Base-by-base conservation (phyloP, 176 grass and related monocot genomes). In the Rhipidocladum racemiflorum region DNA sequence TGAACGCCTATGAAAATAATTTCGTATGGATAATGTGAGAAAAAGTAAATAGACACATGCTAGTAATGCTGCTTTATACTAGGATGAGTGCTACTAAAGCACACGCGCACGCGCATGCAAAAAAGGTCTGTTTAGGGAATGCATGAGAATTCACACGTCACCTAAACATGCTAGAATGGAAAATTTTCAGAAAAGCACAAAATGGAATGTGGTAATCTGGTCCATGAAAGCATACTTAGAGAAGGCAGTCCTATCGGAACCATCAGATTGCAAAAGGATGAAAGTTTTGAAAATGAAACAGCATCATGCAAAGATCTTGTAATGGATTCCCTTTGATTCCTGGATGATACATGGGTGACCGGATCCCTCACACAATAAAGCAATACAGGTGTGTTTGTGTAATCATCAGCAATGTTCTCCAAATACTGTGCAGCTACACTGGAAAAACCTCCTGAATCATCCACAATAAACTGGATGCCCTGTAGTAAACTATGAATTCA, bases 351-450 rank as follows among this genome's bases (percentile, higher is more conserved):
- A 90, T 90, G 63, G 65, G 87, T 74, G 61, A 62, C 25, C 73
- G 89, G 86, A 88, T 91, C 87, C 85, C 92, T 91, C 40, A 74
- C 92, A 90, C 85, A 68, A 68, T 93, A 95, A 50, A 99, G 76
- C 81, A 99, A 80, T 51, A 99, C 89, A 72, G 87, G 96, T 65
- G 75, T 80, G 70, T 93, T 95, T 83, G 96, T 80, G 64, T 99
- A 99, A 81, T 99, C 92, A 94, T 98, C 96, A 44, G 85, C 87
- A 54, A 95, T 87, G 72, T 82, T 93, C 86, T 99, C 92, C 81
- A 93, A 85, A 88, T 85, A 90, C 49, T 91, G 82, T 69, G 83
- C 87, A 87, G 89, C 90, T 40, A 93, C 68, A 57, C 61, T 84
- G 46, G 92, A 91, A 92, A 99, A 99, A 7, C 88, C 88, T 72